Evolutionary conservation across 2,329 filamentous ascomycete genomes (phyloP), one percentile per base, ranked within the genome.

Genomic region (Fusarium udum): DNA sequence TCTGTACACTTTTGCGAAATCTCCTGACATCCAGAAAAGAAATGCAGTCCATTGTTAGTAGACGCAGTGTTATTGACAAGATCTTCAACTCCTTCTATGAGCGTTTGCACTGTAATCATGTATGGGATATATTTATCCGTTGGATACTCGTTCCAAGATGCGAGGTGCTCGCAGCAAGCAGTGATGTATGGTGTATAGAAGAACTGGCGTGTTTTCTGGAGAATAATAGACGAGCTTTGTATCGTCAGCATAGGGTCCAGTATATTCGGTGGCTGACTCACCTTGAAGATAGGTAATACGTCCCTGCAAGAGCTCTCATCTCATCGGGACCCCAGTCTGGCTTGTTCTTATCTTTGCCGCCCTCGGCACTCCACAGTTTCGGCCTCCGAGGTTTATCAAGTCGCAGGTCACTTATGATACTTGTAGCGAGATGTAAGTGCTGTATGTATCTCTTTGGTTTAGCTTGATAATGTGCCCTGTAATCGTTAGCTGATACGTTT

Each of bases 401-500:
- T 1, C 80, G 69, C 42, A 81, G 10, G 37, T 81, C 80, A n/a
- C 73, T 75, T 3, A 81, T 64, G 3, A 81, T 81, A 20, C 80
- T 81, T 1, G 73, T 76, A 1, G 75, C 75, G 2, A 81, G 70
- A 34, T 78, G 77, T 0, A 81, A 40, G 42, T 80, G 74, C 15
- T 81, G 80, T 3, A 74, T 79, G 14, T 79, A 77, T 53, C 76
- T 72, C 14, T 76, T 75, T 1, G 78, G 75, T 7, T 77, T 72
- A 3, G 79, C 73, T 32, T 79, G 78, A 26, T 77, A 81, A 24
- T 81, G 80, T 16, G 78, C 80, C 80, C 80, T 81, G 31, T 6
- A 22, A 12, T 2, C 9, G 8, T 75, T 12, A 75, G 73, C 22
- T 22, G n/a, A 6, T 4, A 15, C 1, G 7, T 2, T 7, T 7